Conservation (phyloP, 2,329 filamentous ascomycete genomes). For the Ascochyta lentis region DNA sequence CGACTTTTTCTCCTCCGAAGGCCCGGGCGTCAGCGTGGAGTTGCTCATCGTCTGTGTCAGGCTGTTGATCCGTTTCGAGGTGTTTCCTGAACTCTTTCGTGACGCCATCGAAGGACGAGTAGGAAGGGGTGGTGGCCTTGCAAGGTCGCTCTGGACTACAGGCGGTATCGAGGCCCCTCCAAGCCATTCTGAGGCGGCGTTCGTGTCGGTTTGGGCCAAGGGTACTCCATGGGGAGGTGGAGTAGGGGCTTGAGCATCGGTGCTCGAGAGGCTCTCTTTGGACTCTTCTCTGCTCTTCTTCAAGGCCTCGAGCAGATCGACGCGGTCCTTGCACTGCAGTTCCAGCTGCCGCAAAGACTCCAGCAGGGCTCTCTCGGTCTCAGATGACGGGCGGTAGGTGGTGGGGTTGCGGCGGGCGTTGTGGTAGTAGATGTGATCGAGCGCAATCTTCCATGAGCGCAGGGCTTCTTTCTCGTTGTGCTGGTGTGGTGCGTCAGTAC, state of each 20-base stretch:
- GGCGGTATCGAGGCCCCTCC: constrained; percentile 83
- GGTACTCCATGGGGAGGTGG: constrained; percentile 32
- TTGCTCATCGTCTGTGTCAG: constrained; percentile 31
- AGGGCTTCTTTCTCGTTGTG: constrained; percentile 91
- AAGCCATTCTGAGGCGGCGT: constrained; percentile 62
- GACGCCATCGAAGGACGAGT: constrained; percentile 58
- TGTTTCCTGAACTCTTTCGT: constrained; percentile 55
- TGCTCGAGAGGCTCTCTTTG: constrained; percentile 43
- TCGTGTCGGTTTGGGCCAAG: constrained; percentile 17
- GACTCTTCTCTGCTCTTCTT: constrained; percentile 68
- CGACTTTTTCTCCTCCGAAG: constrained; percentile 53
- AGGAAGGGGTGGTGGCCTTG: constrained; percentile 69
- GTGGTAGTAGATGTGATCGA: constrained; percentile 88
- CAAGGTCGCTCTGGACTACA: constrained; percentile 79
- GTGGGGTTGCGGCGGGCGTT: constrained; percentile 76
- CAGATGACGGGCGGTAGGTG: constrained; percentile 73
- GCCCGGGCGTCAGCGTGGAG: constrained; percentile 43
- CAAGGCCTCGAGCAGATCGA: constrained; percentile 85
- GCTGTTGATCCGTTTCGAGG: constrained; percentile 30
- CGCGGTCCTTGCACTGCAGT: constrained; percentile 89
- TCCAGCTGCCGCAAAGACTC: constrained; percentile 85
- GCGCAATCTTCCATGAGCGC: constrained; percentile 85
- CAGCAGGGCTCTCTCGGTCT: constrained; percentile 82
- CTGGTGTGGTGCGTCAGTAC: constrained; percentile 54
- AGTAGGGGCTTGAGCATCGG: constrained; percentile 31